A percentile compares a stretch with the other conserved stretches of the same genome.
Conservation (phyloP, 2,329 filamentous ascomycete species). For the Pseudogymnoascus sp. region DNA sequence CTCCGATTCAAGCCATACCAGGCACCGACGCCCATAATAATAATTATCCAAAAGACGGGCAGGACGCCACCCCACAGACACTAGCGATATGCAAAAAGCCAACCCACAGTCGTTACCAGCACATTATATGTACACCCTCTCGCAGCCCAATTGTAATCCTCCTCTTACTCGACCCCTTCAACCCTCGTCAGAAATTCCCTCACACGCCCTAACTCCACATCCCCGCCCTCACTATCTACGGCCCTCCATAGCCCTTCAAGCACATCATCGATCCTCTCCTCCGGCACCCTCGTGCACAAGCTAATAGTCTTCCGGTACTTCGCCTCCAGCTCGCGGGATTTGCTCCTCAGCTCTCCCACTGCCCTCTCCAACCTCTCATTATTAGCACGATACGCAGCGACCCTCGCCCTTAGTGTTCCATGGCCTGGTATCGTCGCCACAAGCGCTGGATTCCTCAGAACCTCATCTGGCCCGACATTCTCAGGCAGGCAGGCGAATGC, state of each 20-base stretch:
- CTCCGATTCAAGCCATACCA: background rate
- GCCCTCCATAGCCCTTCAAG: constrained; percentile 75
- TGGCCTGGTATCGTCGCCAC: constrained; percentile 43
- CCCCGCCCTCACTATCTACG: constrained; percentile 76
- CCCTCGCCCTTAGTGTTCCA: constrained; percentile 54
- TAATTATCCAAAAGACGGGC: background rate
- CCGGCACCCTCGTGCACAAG: constrained; percentile 72
- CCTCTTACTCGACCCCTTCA: constrained; percentile 37
- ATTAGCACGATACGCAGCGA: constrained; percentile 61
- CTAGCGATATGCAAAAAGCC: background rate
- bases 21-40: background rate
- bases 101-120: background rate
- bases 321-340: constrained; percentile 74
- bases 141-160: background rate
- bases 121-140: constrained; percentile 2
- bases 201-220: constrained; percentile 68
- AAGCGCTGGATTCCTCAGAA: constrained; percentile 16
- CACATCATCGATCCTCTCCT: constrained; percentile 68
- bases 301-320: constrained; percentile 85
- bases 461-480: constrained; percentile 12
- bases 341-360: constrained; percentile 63
- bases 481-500: constrained; percentile 13
- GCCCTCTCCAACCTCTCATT: constrained; percentile 59
- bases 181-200: constrained; percentile 73
- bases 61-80: background rate